Evolutionary conservation across 1,284 basidiomycete genomes (phyloP).

Genomic region (Termitomyces sp.): DNA sequence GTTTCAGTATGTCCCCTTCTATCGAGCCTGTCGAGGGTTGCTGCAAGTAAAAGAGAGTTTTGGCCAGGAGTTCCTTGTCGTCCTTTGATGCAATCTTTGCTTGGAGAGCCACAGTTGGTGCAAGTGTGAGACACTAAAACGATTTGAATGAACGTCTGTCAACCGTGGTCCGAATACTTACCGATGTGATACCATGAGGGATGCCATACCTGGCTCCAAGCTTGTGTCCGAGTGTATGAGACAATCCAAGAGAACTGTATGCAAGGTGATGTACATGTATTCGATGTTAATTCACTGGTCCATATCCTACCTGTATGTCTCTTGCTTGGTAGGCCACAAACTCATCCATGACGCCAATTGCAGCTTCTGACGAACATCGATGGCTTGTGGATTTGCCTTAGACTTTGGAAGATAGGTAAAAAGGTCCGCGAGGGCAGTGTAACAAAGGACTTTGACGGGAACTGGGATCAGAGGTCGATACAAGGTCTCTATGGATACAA

Average conservation of each 20-base stretch:
- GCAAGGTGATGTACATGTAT: background rate
- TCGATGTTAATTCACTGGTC: background rate
- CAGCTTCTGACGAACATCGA: constrained; percentile 63
- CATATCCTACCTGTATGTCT: constrained; percentile 44
- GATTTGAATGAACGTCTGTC: constrained; percentile 4
- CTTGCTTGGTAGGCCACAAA: constrained; percentile 60
- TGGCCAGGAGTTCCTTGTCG: constrained; percentile 55
- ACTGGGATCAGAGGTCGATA: constrained; percentile 56
- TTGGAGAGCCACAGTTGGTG: constrained; percentile 56
- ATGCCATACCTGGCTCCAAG: constrained; percentile 75
- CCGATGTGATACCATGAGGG: constrained; percentile 79
- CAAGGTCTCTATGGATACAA: constrained; percentile 50
- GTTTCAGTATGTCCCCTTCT: constrained; percentile 51
- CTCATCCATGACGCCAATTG: constrained; percentile 79
- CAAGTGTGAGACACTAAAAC: constrained; percentile 68
- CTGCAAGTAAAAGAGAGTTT: constrained; percentile 50
- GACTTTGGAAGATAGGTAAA: constrained; percentile 69
- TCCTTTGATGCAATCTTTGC: constrained; percentile 49
- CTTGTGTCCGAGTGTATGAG: constrained; percentile 71
- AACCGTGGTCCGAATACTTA: constrained; percentile 27
- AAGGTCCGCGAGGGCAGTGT: constrained; percentile 64
- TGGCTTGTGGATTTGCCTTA: constrained; percentile 52
- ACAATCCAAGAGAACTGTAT: constrained; percentile 61
- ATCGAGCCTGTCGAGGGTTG: constrained; percentile 55
- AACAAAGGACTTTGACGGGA: constrained; percentile 61